Base-by-base conservation (phyloP, 306 rosid genomes). In the Glycine tomentella region DNA sequence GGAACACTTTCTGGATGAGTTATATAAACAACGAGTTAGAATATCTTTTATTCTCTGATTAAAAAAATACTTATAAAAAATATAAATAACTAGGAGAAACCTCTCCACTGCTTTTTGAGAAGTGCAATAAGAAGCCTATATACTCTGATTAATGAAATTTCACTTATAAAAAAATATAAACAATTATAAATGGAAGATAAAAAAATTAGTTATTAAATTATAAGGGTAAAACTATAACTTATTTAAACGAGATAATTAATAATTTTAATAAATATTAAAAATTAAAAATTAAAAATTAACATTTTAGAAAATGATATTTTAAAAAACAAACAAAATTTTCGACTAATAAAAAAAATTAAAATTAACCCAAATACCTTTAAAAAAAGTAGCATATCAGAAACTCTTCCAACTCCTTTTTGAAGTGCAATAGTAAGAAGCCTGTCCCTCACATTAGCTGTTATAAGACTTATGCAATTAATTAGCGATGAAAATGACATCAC, bases 391-490 rank as follows among this genome's bases (percentile, higher is more conserved):
- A 25, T 25, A 25, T 25, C 31, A 25, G 31, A 25, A 77, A 63
- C 49, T 52, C 52, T 50, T 50, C 8, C 48, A 10, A 36, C 53
- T 50, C 36, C 50, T 16, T 66, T 78, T 53, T 38, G 46, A 25
- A 78, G 16, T 31, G 48, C 75, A 55, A 20, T 46, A 46, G 7
- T 42, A 20, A 53, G 74, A 65, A 68, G 49, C 72, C 5, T 44
- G 33, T 56, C 61, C 59, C 66, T 52, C 55, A 12, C 55, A 65
- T 64, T 67, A 68, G 69, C 69, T 56, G 57, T 78, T 16, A 67
- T 3, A 7, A 11, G 45, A 46, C 76, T 25, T 0, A 49, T 12
- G 58, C 34, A 69, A 42, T 55, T 68, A 42, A 68, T 78, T 78
- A 68, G 58, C 9, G 16, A 56, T 0, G 76, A 44, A 67, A 66